A percentile compares a stretch with the other conserved stretches of the same genome.
These are phyloP conservation scores for Cerrena zonata DNA, from an alignment of 1,284 basidiomycete genomes.

Conservation along the genomic window DNA sequence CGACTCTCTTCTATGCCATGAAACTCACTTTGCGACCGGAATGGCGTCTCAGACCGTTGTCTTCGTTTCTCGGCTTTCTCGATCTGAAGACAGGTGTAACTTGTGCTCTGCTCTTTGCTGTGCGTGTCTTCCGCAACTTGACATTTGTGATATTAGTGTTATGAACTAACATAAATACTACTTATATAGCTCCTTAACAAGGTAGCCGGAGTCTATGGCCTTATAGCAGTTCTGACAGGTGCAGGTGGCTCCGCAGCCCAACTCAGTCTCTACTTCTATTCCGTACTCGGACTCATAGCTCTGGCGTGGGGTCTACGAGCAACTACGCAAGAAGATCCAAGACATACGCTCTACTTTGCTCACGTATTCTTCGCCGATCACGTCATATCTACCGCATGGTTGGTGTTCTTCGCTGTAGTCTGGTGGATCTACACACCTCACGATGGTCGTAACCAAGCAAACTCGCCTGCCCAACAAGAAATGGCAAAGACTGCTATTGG, in stretches of 20 bases:
- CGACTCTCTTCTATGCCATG: conserved; percentile 37
- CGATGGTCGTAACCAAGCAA: conserved; percentile 74
- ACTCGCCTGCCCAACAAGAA: conserved; percentile 81
- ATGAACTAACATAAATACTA: conserved; percentile 8
- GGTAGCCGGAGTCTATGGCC: conserved; percentile 93
- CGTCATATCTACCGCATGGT: conserved; percentile 87
- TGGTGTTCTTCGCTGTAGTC: conserved; percentile 78
- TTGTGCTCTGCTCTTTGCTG: conserved; percentile 80
- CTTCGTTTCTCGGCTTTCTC: conserved; percentile 76
- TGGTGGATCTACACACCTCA: conserved; percentile 93
- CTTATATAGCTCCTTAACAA: conserved; percentile 85
- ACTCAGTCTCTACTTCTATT: conserved; percentile 90
- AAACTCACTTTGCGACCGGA: conserved; percentile 73
- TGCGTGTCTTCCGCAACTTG: conserved; percentile 27
- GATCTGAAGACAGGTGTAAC: conserved; percentile 88
- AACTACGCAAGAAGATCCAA: conserved; percentile 84
- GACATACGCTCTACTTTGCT: conserved; percentile 81
- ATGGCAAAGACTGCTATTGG: conserved; percentile 53
- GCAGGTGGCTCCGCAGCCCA: conserved; percentile 86
- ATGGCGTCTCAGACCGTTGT: conserved; percentile 74
- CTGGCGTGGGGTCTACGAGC: conserved; percentile 85
- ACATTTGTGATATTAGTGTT: background rate
- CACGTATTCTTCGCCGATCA: conserved; percentile 93
- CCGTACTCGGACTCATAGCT: conserved; percentile 74
- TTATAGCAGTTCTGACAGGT: conserved; percentile 84